These are phyloP conservation scores for Linaria vulgaris DNA, from an alignment of 257 asterid genomes.

Conservation along the genomic window DNA sequence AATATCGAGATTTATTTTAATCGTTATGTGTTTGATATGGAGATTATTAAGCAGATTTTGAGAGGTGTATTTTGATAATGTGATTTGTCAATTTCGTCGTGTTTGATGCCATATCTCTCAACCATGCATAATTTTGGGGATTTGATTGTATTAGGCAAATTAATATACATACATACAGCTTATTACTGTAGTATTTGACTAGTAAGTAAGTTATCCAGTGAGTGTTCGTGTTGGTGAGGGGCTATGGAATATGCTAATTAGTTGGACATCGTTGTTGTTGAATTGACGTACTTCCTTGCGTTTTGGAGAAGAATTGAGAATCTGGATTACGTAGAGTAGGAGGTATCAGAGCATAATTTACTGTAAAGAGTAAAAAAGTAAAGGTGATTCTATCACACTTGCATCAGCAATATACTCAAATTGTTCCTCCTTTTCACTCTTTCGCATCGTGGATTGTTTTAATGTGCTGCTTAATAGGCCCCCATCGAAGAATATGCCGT, in stretches of 20 bases:
- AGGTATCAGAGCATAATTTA: neutral
- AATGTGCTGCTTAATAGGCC: neutral
- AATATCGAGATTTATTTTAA: too few species aligned
- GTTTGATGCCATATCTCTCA: too few species aligned
- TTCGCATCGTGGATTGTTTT: neutral
- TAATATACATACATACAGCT: too few species aligned
- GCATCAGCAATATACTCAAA: neutral
- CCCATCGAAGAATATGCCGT: too few species aligned
- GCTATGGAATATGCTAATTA: slow-evolving; percentile 2
- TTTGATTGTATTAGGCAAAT: too few species aligned
- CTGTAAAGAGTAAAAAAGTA: neutral
- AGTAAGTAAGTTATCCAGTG: neutral
- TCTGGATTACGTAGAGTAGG: too few species aligned
- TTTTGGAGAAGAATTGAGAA: neutral
- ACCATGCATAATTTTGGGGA: too few species aligned
- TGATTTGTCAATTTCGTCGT: too few species aligned
- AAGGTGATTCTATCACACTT: neutral
- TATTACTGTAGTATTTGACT: too few species aligned
- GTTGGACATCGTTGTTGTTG: too few species aligned
- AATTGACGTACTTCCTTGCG: neutral
- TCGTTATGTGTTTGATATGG: neutral
- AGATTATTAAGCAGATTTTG: neutral
- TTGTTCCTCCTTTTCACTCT: neutral
- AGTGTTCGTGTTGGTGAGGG: neutral
- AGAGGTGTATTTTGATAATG: too few species aligned